A percentile compares a stretch with the other conserved stretches of the same genome.
These are phyloP conservation scores for Lentinula sp. DNA, from an alignment of 768 basidiomycete species.

Conservation along the genomic window DNA sequence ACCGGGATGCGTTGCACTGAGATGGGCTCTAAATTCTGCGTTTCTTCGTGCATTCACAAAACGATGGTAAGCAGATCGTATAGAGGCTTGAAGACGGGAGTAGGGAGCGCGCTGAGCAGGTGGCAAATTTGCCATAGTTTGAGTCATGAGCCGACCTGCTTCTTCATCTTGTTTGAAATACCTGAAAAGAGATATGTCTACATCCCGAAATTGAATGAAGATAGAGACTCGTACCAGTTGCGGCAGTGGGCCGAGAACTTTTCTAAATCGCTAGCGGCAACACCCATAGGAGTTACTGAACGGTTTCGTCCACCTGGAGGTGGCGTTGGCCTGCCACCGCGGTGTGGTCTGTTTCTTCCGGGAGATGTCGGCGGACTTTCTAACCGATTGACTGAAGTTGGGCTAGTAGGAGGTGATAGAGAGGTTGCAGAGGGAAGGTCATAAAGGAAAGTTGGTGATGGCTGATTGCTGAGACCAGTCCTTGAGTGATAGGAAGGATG, in stretches of 20 bases:
- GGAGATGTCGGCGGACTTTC: constrained; percentile 53
- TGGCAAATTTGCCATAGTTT: constrained; percentile 72
- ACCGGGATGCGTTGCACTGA: constrained; percentile 73
- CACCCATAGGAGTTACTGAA: constrained; percentile 65
- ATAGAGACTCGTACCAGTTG: constrained; percentile 51
- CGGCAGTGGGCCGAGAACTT: constrained; percentile 73
- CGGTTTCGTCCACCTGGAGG: constrained; percentile 56
- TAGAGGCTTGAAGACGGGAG: constrained; percentile 79
- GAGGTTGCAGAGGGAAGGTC: constrained; percentile 61
- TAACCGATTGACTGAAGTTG: constrained; percentile 33
- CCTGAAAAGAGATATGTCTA: constrained; percentile 34
- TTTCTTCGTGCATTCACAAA: constrained; percentile 70
- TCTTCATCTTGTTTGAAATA: constrained; percentile 80
- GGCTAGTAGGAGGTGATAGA: constrained; percentile 54
- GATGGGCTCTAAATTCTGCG: constrained; percentile 82
- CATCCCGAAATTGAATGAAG: constrained; percentile 6
- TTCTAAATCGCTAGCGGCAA: constrained; percentile 65
- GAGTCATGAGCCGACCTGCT: constrained; percentile 75
- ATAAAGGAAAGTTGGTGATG: constrained; percentile 64
- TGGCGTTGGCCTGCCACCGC: constrained; percentile 49
- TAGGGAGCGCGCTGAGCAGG: constrained; percentile 84
- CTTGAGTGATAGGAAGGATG: constrained; percentile 37
- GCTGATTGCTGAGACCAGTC: constrained; percentile 34
- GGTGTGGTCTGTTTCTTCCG: constrained; percentile 41
- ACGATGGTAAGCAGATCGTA: constrained; percentile 80